Percentiles rank a stretch among this genome's conserved stretches.
These are phyloP conservation scores for Phytophthora kernoviae DNA, from an alignment of 352 stramenopile species.

Conservation along the genomic window DNA sequence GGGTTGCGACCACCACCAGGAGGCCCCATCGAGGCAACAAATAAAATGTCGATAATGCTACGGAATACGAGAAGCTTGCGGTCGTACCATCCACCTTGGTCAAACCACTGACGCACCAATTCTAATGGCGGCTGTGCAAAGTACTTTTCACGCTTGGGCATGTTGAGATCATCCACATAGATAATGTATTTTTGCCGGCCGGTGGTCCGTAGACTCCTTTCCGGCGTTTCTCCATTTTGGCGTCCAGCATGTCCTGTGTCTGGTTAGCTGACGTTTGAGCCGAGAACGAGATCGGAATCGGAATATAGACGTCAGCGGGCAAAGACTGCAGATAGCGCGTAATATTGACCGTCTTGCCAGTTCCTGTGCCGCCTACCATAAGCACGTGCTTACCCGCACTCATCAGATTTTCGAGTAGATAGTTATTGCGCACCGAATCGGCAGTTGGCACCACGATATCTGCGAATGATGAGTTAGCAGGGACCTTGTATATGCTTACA, in stretches of 20 bases:
- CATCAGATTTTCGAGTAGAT: conserved; percentile 88
- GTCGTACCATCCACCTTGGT: conserved; percentile 95
- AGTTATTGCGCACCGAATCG: conserved; percentile 94
- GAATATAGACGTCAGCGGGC: conserved; percentile 87
- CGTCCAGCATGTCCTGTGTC: conserved; percentile 92
- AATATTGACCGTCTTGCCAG: conserved; percentile 96
- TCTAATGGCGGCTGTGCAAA: conserved; percentile 96
- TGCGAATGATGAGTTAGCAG: conserved; percentile 72
- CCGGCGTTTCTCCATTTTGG: conserved; percentile 93
- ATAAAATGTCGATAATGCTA: conserved; percentile 88
- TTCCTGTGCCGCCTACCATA: conserved; percentile 94
- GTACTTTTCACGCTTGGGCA: conserved; percentile 95
- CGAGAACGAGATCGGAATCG: conserved; percentile 92
- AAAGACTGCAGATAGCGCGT: conserved; percentile 87
- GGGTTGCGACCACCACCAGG: conserved; percentile 92
- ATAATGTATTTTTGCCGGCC: conserved; percentile 93
- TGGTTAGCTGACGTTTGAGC: conserved; percentile 93
- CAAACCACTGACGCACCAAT: conserved; percentile 94
- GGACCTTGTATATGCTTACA: conserved; percentile 81
- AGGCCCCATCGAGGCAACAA: conserved; percentile 92
- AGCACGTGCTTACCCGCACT: conserved; percentile 90
- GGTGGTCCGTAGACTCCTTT: conserved; percentile 93
- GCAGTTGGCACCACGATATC: conserved; percentile 95
- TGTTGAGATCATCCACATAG: conserved; percentile 97
- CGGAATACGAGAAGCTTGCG: conserved; percentile 92